Conservation (phyloP, 2,329 filamentous ascomycete species). For the Claviceps arundinis region DNA sequence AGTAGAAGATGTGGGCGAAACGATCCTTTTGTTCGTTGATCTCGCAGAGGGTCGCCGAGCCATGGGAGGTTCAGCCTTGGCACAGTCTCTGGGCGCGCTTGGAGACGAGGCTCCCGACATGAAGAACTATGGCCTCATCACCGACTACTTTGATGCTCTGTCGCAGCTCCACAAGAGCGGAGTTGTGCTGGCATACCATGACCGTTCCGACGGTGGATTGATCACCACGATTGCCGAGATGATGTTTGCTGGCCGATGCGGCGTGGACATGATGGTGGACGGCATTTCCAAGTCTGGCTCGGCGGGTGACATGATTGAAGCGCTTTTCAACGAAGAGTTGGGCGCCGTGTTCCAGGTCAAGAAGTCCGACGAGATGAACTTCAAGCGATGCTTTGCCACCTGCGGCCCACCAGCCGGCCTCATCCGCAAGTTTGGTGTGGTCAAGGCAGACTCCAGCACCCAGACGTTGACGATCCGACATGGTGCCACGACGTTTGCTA, state of each 20-base stretch:
- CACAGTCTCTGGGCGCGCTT: slow-evolving; percentile 77
- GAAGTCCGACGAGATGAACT: slow-evolving; percentile 69
- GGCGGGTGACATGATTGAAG: slow-evolving; percentile 53
- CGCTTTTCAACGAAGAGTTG: slow-evolving; percentile 91
- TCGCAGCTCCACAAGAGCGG: slow-evolving; percentile 45
- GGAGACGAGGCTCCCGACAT: slow-evolving; percentile 80
- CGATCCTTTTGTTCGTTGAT: slow-evolving; percentile 80
- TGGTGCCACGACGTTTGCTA: slow-evolving; percentile 53
- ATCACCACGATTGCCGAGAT: slow-evolving; percentile 88
- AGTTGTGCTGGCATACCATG: slow-evolving; percentile 81
- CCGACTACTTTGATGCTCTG: slow-evolving; percentile 85
- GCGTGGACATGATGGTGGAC: slow-evolving; percentile 74
- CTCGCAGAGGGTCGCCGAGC: slow-evolving; percentile 69
- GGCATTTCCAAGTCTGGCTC: slow-evolving; percentile 50
- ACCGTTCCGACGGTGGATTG: slow-evolving; percentile 83
- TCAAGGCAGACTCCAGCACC: slow-evolving; percentile 55
- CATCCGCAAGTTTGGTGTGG: slow-evolving; percentile 71
- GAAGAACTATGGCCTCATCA: slow-evolving; percentile 64
- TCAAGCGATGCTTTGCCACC: slow-evolving; percentile 82
- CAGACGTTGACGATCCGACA: slow-evolving; percentile 69
- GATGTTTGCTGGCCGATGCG: slow-evolving; percentile 94
- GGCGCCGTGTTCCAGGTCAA: slow-evolving; percentile 93
- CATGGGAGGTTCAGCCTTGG: slow-evolving; percentile 80
- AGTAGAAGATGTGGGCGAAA: slow-evolving; percentile 77
- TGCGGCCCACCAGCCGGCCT: slow-evolving; percentile 72